A percentile compares a stretch with the other conserved stretches of the same genome.
phyloP scores from a whole-genome alignment of 2,329 filamentous ascomycete species.

The Juglanconis oblonga region DNA sequence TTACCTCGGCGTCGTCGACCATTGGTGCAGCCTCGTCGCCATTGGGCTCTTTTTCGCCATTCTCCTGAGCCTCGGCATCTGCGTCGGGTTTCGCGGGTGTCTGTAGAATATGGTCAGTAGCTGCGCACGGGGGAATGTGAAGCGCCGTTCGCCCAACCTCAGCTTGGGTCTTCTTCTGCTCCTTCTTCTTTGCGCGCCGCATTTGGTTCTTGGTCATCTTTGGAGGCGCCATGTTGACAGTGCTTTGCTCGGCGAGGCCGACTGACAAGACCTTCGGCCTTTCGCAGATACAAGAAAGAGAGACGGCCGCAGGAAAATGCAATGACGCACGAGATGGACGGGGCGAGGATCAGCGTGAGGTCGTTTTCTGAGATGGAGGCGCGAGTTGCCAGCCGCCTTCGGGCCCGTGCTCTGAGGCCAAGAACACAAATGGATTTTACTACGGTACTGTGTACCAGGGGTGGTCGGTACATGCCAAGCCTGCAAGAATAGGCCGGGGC shows the following conservation, averaged over 20 bases:
- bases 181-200: slow-evolving; percentile 91
- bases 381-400: not conserved
- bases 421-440: not conserved
- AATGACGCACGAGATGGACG: not conserved
- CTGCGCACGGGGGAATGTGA: not conserved
- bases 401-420: no score
- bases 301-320: not conserved
- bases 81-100: not conserved
- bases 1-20: slow-evolving; percentile 38
- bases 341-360: not conserved
- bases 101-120: slow-evolving; percentile 22
- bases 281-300: not conserved
- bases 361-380: not conserved
- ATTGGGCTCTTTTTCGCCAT: not conserved
- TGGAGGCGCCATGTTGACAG: slow-evolving; percentile 53
- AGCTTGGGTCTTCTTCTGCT: slow-evolving; percentile 68
- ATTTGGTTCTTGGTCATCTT: slow-evolving; percentile 95
- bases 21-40: slow-evolving; percentile 21
- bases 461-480: not conserved
- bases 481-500: not conserved
- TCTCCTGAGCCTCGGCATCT: slow-evolving; percentile 16
- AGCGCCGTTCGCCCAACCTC: slow-evolving; percentile 38
- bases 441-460: no score
- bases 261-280: not conserved
- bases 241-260: slow-evolving; percentile 1